Evolutionary conservation across 805 yeast species (phyloP), one percentile per base, ranked within the genome.

Genomic region (Saturnispora diversa): DNA sequence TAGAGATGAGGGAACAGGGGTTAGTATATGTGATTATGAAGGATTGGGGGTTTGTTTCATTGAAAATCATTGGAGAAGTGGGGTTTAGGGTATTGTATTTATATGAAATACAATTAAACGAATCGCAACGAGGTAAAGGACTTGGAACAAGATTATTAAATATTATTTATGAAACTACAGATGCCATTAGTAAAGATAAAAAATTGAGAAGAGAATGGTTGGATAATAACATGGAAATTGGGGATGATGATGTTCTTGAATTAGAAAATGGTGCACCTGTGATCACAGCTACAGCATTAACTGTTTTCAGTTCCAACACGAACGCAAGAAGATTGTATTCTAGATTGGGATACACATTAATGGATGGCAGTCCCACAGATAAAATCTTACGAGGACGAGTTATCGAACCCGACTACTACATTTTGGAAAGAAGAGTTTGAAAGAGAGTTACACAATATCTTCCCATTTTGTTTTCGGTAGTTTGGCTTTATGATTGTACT

Each of bases 101-200:
- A 8, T 77, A 74, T 47, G 84, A 77, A 50, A 70, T 77, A 27
- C 84, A 77, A 40, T 54, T 77, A 0, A 23, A 42, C 2, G 60
- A 62, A 1, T 12, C 35, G 9, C 62, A 46, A 42, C 72, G 74
- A 35, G 56, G 58, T 1, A 27, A 34, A 2, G 49, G 56, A 7
- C 21, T 68, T 1, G 84, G 83, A 0, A 35, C 64, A 0, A 13
- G 13, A 9, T 45, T 75, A n/a, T 55, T 77, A 42, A 21, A 28
- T 0, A 13, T 42, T 0, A 59, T 74, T 25, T 72, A 71, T 36
- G 11, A 35, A 0, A 42, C 68, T 4, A 61, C 65, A 0, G 36
- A 13, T 8, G 4, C 4, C 6, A 29, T 60, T 5, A 50, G 48
- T 35, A 12, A 28, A 6, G 29, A 40, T 9, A 5, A 13, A 3